phyloP scores from a whole-genome alignment of 1,139 yeast species.

The Yamadazyma mexicana region DNA sequence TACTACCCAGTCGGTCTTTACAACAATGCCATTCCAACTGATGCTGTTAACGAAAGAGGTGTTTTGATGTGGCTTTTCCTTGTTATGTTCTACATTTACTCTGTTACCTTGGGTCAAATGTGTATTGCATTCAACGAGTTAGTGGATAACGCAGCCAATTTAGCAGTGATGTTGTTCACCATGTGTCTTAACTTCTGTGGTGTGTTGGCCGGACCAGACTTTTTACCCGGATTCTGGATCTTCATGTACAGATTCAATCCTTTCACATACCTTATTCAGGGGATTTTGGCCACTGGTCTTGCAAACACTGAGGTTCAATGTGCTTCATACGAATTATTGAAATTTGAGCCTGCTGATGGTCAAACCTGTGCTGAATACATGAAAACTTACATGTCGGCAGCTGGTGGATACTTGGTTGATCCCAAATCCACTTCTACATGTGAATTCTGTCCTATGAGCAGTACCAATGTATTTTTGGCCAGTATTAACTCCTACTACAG shows the following conservation, averaged over 20 bases:
- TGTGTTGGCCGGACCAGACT: conserved; percentile 64
- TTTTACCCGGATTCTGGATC: conserved; percentile 49
- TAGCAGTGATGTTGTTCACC: conserved; percentile 57
- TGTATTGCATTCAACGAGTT: conserved; percentile 61
- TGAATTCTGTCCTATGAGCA: conserved; percentile 46
- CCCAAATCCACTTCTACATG: conserved; percentile 47
- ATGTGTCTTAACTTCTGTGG: conserved; percentile 79
- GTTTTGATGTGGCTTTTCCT: conserved; percentile 64
- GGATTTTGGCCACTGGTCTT: conserved; percentile 37
- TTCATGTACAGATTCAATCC: conserved; percentile 70
- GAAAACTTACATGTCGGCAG: conserved; percentile 38
- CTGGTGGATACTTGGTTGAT: conserved; percentile 54
- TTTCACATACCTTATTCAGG: conserved; percentile 57
- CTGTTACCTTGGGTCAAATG: conserved; percentile 66
- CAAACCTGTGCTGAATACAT: conserved; percentile 57
- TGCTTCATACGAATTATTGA: conserved; percentile 25
- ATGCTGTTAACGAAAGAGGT: conserved; percentile 48
- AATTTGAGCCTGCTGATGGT: conserved; percentile 42
- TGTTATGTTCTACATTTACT: conserved; percentile 56
- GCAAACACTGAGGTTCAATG: conserved; percentile 29
- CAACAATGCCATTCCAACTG: conserved; percentile 30
- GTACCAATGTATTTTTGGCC: conserved; percentile 52
- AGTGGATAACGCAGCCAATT: conserved; percentile 75
- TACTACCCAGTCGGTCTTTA: conserved; percentile 44
- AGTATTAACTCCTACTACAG: conserved; percentile 40